phyloP scores from a whole-genome alignment of 2,329 filamentous ascomycete genomes.

The Claviceps capensis region DNA sequence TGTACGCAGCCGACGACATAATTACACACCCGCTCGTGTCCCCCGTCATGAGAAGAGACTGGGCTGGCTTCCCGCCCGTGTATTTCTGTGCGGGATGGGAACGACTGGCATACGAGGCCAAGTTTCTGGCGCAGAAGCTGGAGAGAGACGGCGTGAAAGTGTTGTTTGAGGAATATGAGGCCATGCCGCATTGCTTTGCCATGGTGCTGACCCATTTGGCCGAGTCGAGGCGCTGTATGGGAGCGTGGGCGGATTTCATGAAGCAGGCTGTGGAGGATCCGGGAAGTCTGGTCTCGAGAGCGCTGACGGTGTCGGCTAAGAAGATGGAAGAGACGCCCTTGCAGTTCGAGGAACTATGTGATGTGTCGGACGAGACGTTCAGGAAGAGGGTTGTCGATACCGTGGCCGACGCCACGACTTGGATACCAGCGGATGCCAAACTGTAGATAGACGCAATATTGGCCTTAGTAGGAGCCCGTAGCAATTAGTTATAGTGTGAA shows the following conservation, averaged over 20 bases:
- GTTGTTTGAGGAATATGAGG: slow-evolving; percentile 59
- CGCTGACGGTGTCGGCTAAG: slow-evolving; percentile 34
- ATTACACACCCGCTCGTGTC: slow-evolving; percentile 55
- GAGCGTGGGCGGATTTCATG: slow-evolving; percentile 44
- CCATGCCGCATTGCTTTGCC: slow-evolving; percentile 68
- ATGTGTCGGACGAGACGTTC: slow-evolving; percentile 30
- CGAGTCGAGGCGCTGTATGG: slow-evolving; percentile 36
- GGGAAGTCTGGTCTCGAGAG: slow-evolving; percentile 22
- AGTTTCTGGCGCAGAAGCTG: slow-evolving; percentile 44
- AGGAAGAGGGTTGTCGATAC: slow-evolving; percentile 21
- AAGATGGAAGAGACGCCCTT: slow-evolving; percentile 34
- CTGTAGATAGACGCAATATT: slow-evolving; percentile 10
- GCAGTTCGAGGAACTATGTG: slow-evolving; percentile 28
- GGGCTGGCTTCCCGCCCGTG: slow-evolving; percentile 50
- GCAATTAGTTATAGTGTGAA: too few relatives aligned
- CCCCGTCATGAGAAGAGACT: slow-evolving; percentile 42
- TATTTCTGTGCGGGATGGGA: slow-evolving; percentile 61
- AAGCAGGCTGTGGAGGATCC: slow-evolving; percentile 23
- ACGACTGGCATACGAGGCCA: slow-evolving; percentile 53
- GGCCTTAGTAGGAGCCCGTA: too few relatives aligned
- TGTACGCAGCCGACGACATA: slow-evolving; percentile 42
- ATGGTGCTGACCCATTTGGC: slow-evolving; percentile 36
- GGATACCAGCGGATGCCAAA: slow-evolving; percentile 13
- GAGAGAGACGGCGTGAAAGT: slow-evolving; percentile 44
- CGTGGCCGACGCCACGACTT: slow-evolving; percentile 9